Base-by-base conservation (phyloP, 495 filamentous ascomycete species). In the Podospora pseudocomata region DNA sequence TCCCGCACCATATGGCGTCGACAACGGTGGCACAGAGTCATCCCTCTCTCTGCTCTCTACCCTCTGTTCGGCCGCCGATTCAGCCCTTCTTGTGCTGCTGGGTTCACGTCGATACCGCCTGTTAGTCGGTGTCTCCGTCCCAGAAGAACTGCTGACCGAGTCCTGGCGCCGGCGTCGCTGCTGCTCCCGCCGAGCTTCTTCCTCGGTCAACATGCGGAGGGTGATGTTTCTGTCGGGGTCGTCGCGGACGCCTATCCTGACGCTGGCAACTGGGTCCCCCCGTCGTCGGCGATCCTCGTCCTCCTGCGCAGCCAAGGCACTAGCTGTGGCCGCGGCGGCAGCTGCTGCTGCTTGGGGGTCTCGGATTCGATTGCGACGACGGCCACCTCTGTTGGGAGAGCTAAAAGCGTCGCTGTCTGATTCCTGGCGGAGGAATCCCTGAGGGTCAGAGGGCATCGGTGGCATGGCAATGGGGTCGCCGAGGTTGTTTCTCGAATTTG, bases 231-330 rank as follows among this genome's bases (percentile, higher is more conserved):
- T 86, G 65, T 91, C 89, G 26, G 77, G 75, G 71, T 96, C 90
- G 64, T 88, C 85, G 78, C 92, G 88, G 80, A 94, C 88, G 75
- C 90, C 89, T 28, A 96, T 84, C 78, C 92, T 92, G 62, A 96
- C 87, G 65, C 87, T 90, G 63, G 15, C 86, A 18, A 81, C 77
- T 15, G 84, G 80, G 54, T 78, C 78, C 55, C 76, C 72, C 49
- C 77, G 70, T 23, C 81, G 78, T 53, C 78, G 79, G 11, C 72
- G 73, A 5, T 68, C 67, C 20, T 81, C 76, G 13, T 80, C 77
- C 68, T 83, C 78, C 66, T 79, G 72, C 2, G 76, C 76, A 3
- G 79, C 78, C 1, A 82, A 65, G 9, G 71, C 73, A 4, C 77
- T 77, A 26, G 82, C 78, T 28, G 83, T 80, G n/a, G 83, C 81